A percentile compares a stretch with the other conserved stretches of the same genome.
Evolutionary conservation across 495 filamentous ascomycete species (phyloP).

Genomic region (Aspergillus funiculosus): DNA sequence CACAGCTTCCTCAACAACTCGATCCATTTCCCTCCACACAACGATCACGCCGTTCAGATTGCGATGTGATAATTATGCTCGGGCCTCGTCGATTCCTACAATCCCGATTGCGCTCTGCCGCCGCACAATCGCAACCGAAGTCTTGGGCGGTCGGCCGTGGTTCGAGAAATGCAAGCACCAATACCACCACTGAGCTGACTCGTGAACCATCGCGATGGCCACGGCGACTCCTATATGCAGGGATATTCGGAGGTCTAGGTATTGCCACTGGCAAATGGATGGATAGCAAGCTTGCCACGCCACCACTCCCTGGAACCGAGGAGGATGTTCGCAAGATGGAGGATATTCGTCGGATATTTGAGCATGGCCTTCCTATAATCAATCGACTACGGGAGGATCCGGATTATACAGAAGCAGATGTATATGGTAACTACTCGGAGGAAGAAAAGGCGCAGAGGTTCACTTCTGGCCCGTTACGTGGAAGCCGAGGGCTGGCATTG

Average conservation of each 20-base stretch:
- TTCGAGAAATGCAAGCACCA: conserved; percentile 25
- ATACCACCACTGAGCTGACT: conserved; percentile 16
- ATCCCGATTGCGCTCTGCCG: conserved; percentile 16
- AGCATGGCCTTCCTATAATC: conserved; percentile 48
- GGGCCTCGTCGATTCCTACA: conserved; percentile 26
- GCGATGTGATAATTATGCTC: conserved; percentile 31
- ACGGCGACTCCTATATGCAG: conserved; percentile 34
- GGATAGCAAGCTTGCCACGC: conserved; percentile 25
- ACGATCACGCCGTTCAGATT: conserved; percentile 7
- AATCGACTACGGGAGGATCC: conserved; percentile 47
- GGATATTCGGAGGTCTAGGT: conserved; percentile 35
- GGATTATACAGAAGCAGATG: conserved; percentile 47
- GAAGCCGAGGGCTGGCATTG: conserved; percentile 36
- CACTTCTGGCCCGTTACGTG: conserved; percentile 37
- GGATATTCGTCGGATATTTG: conserved; percentile 24
- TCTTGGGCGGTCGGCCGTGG: conserved; percentile 1
- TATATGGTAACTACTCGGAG: conserved; percentile 47
- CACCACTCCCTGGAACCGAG: conserved; percentile 28
- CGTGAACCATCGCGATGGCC: conserved; percentile 30
- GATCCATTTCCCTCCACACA: neutral
- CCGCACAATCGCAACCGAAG: conserved; percentile 3
- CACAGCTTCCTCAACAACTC: neutral
- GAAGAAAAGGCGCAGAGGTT: conserved; percentile 33
- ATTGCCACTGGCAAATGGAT: conserved; percentile 24
- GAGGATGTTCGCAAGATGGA: conserved; percentile 26